Evolutionary conservation across 106 monocot genomes (phyloP).

Genomic region (Acanthochlamys bracteata): DNA sequence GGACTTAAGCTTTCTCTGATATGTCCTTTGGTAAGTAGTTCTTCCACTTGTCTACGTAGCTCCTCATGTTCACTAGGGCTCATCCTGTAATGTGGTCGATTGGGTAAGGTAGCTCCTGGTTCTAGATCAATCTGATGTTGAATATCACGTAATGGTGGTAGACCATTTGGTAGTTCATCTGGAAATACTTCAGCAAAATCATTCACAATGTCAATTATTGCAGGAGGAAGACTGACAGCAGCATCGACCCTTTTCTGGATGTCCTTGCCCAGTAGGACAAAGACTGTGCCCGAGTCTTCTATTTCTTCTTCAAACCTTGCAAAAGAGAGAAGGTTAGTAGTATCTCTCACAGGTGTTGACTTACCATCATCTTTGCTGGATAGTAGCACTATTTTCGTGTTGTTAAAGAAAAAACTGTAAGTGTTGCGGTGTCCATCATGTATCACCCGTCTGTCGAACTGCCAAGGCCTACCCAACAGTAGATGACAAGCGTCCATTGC

Average conservation of each 20-base stretch:
- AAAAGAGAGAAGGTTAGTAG: neutral
- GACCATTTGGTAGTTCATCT: neutral
- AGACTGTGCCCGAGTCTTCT: neutral
- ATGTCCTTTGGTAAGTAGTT: neutral
- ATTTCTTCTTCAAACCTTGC: neutral
- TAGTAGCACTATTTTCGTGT: no score
- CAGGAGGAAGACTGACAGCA: neutral
- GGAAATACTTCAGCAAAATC: conserved; percentile 3
- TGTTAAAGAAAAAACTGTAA: conserved; percentile 1
- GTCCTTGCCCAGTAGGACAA: neutral
- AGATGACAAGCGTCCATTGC: conserved; percentile 9
- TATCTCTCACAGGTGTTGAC: neutral
- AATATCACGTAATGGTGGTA: conserved; percentile 8
- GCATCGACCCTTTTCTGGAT: neutral
- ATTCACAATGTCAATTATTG: neutral
- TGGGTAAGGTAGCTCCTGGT: conserved; percentile 1
- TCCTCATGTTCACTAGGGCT: neutral
- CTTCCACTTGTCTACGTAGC: neutral
- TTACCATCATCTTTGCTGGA: neutral
- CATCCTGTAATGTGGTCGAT: conserved; percentile 5
- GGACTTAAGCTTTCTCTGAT: conserved; percentile 4
- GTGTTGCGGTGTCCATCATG: conserved; percentile 8
- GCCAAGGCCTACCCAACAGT: conserved; percentile 8
- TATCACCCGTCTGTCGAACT: conserved; percentile 1
- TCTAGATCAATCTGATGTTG: conserved; percentile 11